Percentiles rank a stretch among this genome's conserved stretches.
These are phyloP conservation scores for Tubosaeta sp. DNA, from an alignment of 768 basidiomycete genomes.

Conservation along the genomic window DNA sequence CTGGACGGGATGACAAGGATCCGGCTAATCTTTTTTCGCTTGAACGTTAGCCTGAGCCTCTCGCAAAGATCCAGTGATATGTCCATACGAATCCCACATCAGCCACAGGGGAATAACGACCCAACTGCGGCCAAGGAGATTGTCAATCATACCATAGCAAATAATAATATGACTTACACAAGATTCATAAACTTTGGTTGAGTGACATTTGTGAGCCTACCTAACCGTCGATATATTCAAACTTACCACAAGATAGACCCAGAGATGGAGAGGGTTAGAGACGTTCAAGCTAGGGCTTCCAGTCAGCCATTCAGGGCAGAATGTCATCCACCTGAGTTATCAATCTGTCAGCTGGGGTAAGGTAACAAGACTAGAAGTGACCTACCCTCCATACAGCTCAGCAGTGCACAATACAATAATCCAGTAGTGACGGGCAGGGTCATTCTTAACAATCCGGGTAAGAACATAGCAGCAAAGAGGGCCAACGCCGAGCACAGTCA, in stretches of 20 bases:
- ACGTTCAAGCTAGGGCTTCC: conserved; percentile 70
- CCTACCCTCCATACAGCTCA: conserved; percentile 74
- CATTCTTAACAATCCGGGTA: conserved; percentile 56
- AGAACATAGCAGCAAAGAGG: conserved; percentile 73
- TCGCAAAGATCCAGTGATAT: conserved; percentile 63
- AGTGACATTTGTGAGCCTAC: background rate
- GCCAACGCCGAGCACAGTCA: conserved; percentile 73
- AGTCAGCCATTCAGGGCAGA: conserved; percentile 81
- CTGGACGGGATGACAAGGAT: background rate
- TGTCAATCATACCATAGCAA: background rate
- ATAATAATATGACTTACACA: conserved; percentile 47
- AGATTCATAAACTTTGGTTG: conserved; percentile 67
- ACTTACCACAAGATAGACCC: conserved; percentile 78
- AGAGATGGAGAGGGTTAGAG: conserved; percentile 65
- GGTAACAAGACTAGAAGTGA: background rate
- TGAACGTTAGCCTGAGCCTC: conserved; percentile 28
- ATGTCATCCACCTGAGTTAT: conserved; percentile 72
- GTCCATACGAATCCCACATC: conserved; percentile 73
- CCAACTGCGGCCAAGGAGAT: conserved; percentile 50
- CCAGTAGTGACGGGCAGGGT: conserved; percentile 63
- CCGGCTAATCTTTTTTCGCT: conserved; percentile 33
- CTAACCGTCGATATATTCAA: background rate
- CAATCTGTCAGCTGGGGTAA: background rate
- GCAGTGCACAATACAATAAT: conserved; percentile 71
- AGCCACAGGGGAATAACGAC: conserved; percentile 71